Percentiles rank a stretch among this genome's conserved stretches.
These are phyloP conservation scores for Aspergillus kassunensis DNA, from an alignment of 495 filamentous ascomycete genomes.

Conservation along the genomic window DNA sequence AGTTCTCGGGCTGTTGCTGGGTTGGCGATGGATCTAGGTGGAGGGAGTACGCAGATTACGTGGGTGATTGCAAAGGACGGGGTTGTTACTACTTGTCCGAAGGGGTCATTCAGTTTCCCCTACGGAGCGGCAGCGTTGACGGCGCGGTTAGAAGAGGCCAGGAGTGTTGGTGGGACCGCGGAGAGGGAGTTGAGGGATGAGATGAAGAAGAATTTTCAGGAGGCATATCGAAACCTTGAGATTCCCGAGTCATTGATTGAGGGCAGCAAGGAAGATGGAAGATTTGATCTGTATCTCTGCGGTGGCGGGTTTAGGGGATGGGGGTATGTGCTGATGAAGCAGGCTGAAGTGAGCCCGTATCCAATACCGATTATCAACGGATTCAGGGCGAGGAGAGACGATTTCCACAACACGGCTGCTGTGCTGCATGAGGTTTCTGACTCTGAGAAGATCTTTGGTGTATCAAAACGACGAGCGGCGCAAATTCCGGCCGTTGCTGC, in stretches of 20 bases:
- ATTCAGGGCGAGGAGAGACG: constrained; percentile 56
- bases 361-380: constrained; percentile 80
- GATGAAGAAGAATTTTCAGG: constrained; percentile 52
- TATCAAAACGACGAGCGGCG: constrained; percentile 70
- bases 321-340: constrained; percentile 73
- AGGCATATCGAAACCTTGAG: constrained; percentile 52
- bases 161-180: constrained; percentile 13
- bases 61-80: constrained; percentile 61
- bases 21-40: constrained; percentile 82
- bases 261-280: constrained; percentile 32
- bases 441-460: constrained; percentile 58
- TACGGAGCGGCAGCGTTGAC: constrained; percentile 81
- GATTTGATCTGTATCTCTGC: constrained; percentile 70
- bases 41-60: constrained; percentile 83
- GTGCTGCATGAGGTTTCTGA: constrained; percentile 48
- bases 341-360: constrained; percentile 64
- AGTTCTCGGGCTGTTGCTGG: constrained; percentile 59
- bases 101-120: constrained; percentile 56
- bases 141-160: constrained; percentile 46
- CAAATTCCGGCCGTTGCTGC: constrained; percentile 80
- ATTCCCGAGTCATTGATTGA: constrained; percentile 50
- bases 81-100: constrained; percentile 41
- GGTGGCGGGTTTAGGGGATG: constrained; percentile 87
- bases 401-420: constrained; percentile 55
- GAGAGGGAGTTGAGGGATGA: constrained; percentile 46